Evolutionary conservation across 495 filamentous ascomycete genomes (phyloP).

Genomic region (Tuber magnatum): DNA sequence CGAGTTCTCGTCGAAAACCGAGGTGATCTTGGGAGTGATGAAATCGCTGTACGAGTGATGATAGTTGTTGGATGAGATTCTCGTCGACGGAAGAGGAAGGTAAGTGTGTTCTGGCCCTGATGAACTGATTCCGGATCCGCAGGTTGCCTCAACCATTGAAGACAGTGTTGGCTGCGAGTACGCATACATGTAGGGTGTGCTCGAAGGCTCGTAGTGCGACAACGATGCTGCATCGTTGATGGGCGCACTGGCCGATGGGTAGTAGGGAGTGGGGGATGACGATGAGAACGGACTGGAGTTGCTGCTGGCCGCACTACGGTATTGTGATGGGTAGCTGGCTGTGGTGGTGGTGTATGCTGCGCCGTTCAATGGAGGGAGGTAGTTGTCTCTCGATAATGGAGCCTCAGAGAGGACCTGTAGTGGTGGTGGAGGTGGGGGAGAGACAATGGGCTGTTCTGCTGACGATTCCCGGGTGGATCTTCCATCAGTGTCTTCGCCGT

Average conservation of each 20-base stretch:
- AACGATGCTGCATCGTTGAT: conserved; percentile 34
- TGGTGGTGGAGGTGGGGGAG: conserved; percentile 42
- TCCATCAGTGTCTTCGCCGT: conserved; percentile 42
- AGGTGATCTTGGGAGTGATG: conserved; percentile 54
- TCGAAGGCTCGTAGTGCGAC: conserved; percentile 45
- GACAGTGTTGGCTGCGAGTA: conserved; percentile 34
- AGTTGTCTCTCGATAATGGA: conserved; percentile 31
- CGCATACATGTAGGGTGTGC: conserved; percentile 42
- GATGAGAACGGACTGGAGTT: conserved; percentile 36
- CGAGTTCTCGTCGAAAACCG: conserved; percentile 55
- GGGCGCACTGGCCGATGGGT: conserved; percentile 23
- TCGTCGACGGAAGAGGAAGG: conserved; percentile 58
- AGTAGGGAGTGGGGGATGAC: conserved; percentile 34
- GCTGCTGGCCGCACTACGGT: conserved; percentile 31
- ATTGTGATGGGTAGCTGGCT: conserved; percentile 27
- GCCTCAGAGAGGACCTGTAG: conserved; percentile 32
- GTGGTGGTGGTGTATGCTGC: conserved; percentile 38
- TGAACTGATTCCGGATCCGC: conserved; percentile 59
- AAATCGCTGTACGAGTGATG: conserved; percentile 49
- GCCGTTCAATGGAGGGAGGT: conserved; percentile 30
- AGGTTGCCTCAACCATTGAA: conserved; percentile 43
- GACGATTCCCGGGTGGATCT: conserved; percentile 46
- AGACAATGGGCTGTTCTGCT: conserved; percentile 55
- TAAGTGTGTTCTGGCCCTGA: conserved; percentile 61
- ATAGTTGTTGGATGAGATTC: conserved; percentile 58